These are phyloP conservation scores for Linnemannia exigua DNA, from an alignment of 192 early-diverging fungal genomes.

Conservation along the genomic window DNA sequence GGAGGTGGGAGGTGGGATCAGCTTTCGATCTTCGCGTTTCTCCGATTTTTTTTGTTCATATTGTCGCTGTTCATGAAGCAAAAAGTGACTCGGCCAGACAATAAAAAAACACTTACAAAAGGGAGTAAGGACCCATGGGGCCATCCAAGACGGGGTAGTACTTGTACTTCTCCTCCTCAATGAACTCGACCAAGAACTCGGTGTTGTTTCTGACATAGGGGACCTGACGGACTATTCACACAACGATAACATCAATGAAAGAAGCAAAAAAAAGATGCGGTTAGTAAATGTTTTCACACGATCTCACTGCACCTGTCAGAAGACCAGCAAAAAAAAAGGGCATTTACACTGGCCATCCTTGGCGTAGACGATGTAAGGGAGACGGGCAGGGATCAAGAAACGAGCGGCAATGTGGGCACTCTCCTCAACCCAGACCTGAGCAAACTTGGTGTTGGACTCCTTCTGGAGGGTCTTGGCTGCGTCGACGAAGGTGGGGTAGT, in stretches of 20 bases:
- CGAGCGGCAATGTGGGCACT: conserved; percentile 41
- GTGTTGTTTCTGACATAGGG: conserved; percentile 52
- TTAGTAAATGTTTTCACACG: background rate
- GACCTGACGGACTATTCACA: conserved; percentile 42
- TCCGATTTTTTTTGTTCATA: background rate
- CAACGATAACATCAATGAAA: background rate
- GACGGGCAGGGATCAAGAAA: conserved; percentile 53
- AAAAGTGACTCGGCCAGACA: no score
- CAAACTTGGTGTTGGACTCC: conserved; percentile 45
- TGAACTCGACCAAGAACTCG: conserved; percentile 50
- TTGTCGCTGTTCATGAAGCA: no score
- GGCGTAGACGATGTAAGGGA: conserved; percentile 48
- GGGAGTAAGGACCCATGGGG: conserved; percentile 44
- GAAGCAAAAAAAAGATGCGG: background rate
- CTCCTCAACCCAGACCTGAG: conserved; percentile 49
- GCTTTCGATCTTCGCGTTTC: background rate
- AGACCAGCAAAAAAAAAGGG: background rate
- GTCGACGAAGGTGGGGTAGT: conserved; percentile 50
- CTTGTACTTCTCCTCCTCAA: conserved; percentile 52
- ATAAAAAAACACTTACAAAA: conserved; percentile 31
- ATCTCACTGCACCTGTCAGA: background rate
- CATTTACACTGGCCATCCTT: conserved; percentile 53
- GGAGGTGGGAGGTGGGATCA: no score
- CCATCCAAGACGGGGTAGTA: conserved; percentile 40
- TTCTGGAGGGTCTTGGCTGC: conserved; percentile 41